Conservation (phyloP, 148 eudicot species). For the Talinum fruticosum region DNA sequence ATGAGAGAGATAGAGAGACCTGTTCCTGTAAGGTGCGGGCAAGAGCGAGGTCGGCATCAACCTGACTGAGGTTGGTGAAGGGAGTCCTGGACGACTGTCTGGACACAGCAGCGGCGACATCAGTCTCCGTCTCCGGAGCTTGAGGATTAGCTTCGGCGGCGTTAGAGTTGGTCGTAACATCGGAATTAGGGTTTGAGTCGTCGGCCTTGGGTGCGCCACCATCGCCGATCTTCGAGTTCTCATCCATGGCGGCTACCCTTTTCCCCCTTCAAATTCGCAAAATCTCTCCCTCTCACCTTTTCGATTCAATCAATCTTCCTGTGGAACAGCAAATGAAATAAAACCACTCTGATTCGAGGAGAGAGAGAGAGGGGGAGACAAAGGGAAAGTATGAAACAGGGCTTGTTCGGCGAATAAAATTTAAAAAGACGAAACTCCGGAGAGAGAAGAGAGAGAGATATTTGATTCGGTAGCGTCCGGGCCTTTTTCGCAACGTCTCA, state of each 20-base stretch:
- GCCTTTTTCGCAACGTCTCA: conserved; percentile 5
- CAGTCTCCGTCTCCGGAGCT: not conserved
- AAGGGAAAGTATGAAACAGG: not conserved
- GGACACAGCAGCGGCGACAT: conserved; percentile 10
- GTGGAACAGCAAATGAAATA: not conserved
- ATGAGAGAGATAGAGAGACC: conserved; percentile 35
- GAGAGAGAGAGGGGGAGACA: not conserved
- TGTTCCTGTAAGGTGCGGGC: conserved; percentile 94
- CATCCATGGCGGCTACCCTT: conserved; percentile 32
- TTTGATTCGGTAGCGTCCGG: conserved; percentile 10
- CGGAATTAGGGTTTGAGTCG: conserved; percentile 31
- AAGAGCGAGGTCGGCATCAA: conserved; percentile 95
- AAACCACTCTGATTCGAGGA: not conserved
- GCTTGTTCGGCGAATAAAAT: not conserved
- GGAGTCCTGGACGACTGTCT: conserved; percentile 52
- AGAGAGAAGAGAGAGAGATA: not conserved
- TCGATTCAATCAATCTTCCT: not conserved
- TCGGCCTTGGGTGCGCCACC: conserved; percentile 29
- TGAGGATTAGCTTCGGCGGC: not conserved
- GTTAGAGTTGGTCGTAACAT: not conserved
- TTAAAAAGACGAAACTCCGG: not conserved
- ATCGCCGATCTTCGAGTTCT: conserved; percentile 37
- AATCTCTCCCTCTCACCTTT: not conserved
- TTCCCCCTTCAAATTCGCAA: not conserved
- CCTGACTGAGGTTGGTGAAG: conserved; percentile 83